Evolutionary conservation across 1,284 basidiomycete genomes (phyloP).

Genomic region (Ustilago crameri): DNA sequence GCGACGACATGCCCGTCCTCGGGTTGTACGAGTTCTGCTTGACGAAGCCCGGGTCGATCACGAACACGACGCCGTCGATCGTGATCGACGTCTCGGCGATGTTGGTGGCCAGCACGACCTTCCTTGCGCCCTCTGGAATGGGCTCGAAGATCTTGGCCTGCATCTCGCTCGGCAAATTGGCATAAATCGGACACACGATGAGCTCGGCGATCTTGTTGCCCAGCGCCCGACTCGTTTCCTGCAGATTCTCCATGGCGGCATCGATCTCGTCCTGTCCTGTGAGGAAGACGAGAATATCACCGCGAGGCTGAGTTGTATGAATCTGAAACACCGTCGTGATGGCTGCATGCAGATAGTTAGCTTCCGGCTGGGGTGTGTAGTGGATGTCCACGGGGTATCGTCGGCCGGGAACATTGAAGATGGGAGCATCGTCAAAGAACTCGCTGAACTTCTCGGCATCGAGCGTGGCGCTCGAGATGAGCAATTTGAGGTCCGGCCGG

Average conservation of each 20-base stretch:
- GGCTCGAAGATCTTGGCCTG: conserved; percentile 99
- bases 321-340: conserved; percentile 99
- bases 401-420: conserved; percentile 83
- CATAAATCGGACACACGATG: conserved; percentile 96
- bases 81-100: conserved; percentile 76
- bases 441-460: conserved; percentile 67
- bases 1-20: conserved; percentile 65
- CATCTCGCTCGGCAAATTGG: conserved; percentile 97
- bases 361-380: conserved; percentile 74
- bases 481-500: conserved; percentile 64
- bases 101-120: conserved; percentile 93
- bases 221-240: conserved; percentile 91
- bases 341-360: conserved; percentile 92
- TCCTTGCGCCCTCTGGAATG: conserved; percentile 92
- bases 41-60: conserved; percentile 67
- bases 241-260: conserved; percentile 88
- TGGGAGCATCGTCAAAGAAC: conserved; percentile 67
- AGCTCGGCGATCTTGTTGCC: conserved; percentile 96
- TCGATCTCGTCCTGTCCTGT: conserved; percentile 99
- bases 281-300: conserved; percentile 97
- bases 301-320: conserved; percentile 96
- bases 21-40: conserved; percentile 68
- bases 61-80: conserved; percentile 67
- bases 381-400: conserved; percentile 98
- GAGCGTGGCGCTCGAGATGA: conserved; percentile 66